Percentiles rank a stretch among this genome's conserved stretches.
phyloP scores from a whole-genome alignment of 306 rosid genomes.

The Fagus crenata region DNA sequence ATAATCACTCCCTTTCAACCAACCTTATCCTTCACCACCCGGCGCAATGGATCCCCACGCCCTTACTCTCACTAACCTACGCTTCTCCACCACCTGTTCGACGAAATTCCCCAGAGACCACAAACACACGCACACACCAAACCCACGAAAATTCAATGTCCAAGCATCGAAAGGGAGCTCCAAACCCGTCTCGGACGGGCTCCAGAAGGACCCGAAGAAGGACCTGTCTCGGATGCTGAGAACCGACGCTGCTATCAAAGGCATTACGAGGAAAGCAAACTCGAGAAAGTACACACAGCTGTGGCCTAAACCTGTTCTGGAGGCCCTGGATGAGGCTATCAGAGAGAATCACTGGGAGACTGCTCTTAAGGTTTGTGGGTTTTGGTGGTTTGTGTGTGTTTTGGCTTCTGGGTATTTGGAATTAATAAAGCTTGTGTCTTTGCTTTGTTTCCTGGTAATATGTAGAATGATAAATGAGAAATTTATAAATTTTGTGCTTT shows the following conservation, averaged over 20 bases:
- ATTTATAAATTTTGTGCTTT: not conserved
- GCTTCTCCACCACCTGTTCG: constrained; percentile 27
- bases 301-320: constrained; percentile 83
- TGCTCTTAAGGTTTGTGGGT: constrained; percentile 62
- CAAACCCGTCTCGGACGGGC: constrained; percentile 31
- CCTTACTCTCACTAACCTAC: not conserved
- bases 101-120: constrained; percentile 22
- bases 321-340: constrained; percentile 79
- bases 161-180: constrained; percentile 48
- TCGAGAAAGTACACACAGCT: constrained; percentile 63
- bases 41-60: not conserved
- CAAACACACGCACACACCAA: not conserved
- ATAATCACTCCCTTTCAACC: too few relatives aligned
- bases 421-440: not conserved
- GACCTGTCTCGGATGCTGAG: constrained; percentile 76
- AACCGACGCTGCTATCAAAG: constrained; percentile 78
- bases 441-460: not conserved
- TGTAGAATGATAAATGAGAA: not conserved
- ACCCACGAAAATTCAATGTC: constrained; percentile 26
- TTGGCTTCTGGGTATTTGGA: not conserved
- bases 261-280: constrained; percentile 59
- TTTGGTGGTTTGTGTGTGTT: constrained; percentile 14
- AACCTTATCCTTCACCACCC: not conserved
- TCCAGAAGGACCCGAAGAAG: constrained; percentile 57
- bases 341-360: constrained; percentile 46